These are phyloP conservation scores for Pseudopyricularia javanii DNA, from an alignment of 2,329 filamentous ascomycete genomes.

Conservation along the genomic window DNA sequence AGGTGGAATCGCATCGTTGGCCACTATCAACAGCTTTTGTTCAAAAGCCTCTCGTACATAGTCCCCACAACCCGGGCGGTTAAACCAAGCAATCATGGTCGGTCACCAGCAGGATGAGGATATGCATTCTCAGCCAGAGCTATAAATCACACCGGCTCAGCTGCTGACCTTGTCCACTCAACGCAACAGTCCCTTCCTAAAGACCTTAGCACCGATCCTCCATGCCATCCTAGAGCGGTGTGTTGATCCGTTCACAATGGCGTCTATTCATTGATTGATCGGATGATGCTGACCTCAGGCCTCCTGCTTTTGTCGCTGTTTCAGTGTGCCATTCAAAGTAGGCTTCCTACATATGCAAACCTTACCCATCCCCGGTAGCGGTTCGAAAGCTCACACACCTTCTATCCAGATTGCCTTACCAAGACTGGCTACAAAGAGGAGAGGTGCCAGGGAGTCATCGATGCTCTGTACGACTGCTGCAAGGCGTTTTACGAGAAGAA, in stretches of 20 bases:
- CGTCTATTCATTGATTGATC: neutral
- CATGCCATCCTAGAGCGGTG: constrained; percentile 78
- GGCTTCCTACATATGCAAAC: constrained; percentile 6
- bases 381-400: constrained; percentile 6
- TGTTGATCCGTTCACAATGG: constrained; percentile 18
- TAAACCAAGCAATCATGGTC: neutral
- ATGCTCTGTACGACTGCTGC: constrained; percentile 89
- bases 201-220: constrained; percentile 61
- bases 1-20: too few relatives aligned
- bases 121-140: too few relatives aligned
- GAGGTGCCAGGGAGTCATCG: constrained; percentile 66
- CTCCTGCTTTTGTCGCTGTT: neutral
- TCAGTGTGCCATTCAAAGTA: constrained; percentile 85
- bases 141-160: neutral
- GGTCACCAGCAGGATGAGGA: neutral
- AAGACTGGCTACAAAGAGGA: constrained; percentile 78
- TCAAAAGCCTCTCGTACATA: too few relatives aligned
- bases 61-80: too few relatives aligned
- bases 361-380: neutral
- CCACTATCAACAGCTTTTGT: too few relatives aligned
- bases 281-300: constrained; percentile 2
- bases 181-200: constrained; percentile 40
- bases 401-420: constrained; percentile 58
- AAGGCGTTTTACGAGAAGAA: constrained; percentile 72
- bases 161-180: neutral